Percentiles rank a stretch among this genome's conserved stretches.
Conservation (phyloP, 2,329 filamentous ascomycete species). For the Fusarium buharicum region DNA sequence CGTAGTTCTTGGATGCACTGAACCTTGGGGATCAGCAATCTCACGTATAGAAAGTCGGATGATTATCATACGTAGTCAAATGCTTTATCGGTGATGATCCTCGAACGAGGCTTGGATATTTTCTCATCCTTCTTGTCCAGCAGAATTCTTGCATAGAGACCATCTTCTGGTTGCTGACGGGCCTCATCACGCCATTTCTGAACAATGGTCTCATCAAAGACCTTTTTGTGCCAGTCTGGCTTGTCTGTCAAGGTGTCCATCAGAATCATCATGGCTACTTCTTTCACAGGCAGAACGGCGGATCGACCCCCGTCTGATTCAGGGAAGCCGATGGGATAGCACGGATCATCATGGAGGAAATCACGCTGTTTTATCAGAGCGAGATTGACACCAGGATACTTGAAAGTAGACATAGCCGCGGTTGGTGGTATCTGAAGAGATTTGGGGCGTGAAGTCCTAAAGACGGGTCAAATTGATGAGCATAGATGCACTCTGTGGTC, state of each 20-base stretch:
- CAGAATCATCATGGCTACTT: conserved; percentile 39
- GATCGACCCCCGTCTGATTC: rapidly evolving
- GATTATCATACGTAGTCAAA: conserved; percentile 1
- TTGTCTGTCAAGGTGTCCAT: conserved; percentile 44
- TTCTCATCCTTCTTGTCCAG: background rate
- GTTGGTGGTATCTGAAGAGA: background rate
- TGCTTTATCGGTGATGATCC: background rate
- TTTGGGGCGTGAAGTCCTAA: too few relatives aligned
- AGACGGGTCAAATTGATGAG: too few relatives aligned
- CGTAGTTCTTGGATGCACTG: conserved; percentile 1
- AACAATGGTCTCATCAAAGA: conserved; percentile 22
- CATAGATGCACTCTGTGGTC: too few relatives aligned
- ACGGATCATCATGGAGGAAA: background rate
- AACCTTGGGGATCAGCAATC: background rate
- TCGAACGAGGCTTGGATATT: background rate
- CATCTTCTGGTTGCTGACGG: background rate
- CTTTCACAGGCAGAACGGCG: conserved; percentile 9
- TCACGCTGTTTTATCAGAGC: conserved; percentile 28
- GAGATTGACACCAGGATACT: background rate
- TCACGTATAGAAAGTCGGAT: rapidly evolving
- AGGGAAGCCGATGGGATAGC: conserved; percentile 2
- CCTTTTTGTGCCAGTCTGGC: conserved; percentile 38
- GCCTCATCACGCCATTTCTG: conserved; percentile 16
- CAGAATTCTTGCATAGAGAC: background rate
- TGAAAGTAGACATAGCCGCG: background rate